Evolutionary conservation across 768 basidiomycete genomes (phyloP).

Genomic region (Clavulina sp.): DNA sequence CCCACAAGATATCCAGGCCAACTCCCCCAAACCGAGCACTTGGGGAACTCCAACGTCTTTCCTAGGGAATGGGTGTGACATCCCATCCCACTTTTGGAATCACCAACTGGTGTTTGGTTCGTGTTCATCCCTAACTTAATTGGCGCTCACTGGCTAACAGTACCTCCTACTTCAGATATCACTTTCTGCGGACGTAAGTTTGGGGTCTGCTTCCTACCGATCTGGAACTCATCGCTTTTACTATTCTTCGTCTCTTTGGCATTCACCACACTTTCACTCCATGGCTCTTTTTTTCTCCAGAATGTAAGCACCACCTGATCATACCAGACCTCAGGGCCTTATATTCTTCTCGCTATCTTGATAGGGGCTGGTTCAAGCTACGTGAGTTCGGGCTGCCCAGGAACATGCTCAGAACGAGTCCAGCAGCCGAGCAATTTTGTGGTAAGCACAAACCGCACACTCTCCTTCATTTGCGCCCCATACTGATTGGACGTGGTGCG

Average conservation of each 20-base stretch:
- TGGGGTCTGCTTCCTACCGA: too few relatives aligned
- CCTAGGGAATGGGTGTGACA: slow-evolving; percentile 24
- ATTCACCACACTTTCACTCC: too few relatives aligned
- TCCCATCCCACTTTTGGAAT: slow-evolving; percentile 22
- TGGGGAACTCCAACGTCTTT: slow-evolving; percentile 29
- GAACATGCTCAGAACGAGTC: slow-evolving; percentile 24
- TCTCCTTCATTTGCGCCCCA: neutral
- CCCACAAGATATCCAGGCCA: slow-evolving; percentile 13
- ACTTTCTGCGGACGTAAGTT: slow-evolving; percentile 26
- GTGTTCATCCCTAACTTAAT: too few relatives aligned
- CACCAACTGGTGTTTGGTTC: slow-evolving; percentile 22
- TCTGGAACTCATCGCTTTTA: too few relatives aligned
- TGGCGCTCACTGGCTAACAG: too few relatives aligned
- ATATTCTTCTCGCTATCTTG: too few relatives aligned
- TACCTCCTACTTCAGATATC: too few relatives aligned
- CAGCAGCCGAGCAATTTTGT: slow-evolving; percentile 38
- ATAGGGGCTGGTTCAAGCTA: slow-evolving; percentile 27
- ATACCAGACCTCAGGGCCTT: too few relatives aligned
- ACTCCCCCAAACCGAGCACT: slow-evolving; percentile 21
- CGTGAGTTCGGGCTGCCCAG: slow-evolving; percentile 18
- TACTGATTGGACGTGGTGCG: neutral
- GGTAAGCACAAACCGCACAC: slow-evolving; percentile 4
- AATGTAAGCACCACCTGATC: too few relatives aligned
- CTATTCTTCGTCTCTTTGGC: too few relatives aligned
- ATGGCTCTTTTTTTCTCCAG: too few relatives aligned